A percentile compares a stretch with the other conserved stretches of the same genome.
phyloP scores from a whole-genome alignment of 495 filamentous ascomycete genomes.

The Lasiosphaeria miniovina region DNA sequence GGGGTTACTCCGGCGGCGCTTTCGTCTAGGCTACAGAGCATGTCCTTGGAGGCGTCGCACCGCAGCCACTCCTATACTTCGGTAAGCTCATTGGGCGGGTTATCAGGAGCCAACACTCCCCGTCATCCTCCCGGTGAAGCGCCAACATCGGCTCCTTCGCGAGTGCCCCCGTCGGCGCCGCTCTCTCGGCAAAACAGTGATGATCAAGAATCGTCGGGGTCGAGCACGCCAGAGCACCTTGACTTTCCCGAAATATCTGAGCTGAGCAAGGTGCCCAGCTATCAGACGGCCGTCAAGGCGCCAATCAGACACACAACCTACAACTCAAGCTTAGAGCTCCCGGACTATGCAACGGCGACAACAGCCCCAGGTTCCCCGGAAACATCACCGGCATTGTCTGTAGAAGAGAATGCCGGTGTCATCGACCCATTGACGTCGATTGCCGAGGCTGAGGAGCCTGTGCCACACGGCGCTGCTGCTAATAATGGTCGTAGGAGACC shows the following conservation, averaged over 20 bases:
- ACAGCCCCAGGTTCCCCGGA: conserved; percentile 36
- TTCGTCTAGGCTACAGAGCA: conserved; percentile 58
- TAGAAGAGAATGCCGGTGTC: conserved; percentile 16
- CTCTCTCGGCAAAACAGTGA: conserved; percentile 61
- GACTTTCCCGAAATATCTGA: conserved; percentile 61
- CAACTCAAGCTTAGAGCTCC: conserved; percentile 27
- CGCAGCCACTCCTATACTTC: conserved; percentile 35
- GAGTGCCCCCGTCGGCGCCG: conserved; percentile 31
- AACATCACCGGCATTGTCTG: conserved; percentile 7
- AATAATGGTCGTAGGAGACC: background rate
- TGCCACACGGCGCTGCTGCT: background rate
- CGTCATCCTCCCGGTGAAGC: conserved; percentile 22
- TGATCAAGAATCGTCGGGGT: conserved; percentile 37
- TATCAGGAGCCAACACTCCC: conserved; percentile 32
- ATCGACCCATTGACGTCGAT: conserved; percentile 28
- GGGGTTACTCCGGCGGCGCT: conserved; percentile 60
- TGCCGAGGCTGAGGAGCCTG: background rate
- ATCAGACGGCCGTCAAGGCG: conserved; percentile 68
- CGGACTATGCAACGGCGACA: conserved; percentile 43
- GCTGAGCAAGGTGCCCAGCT: conserved; percentile 75
- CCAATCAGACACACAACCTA: conserved; percentile 42
- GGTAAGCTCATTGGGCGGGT: conserved; percentile 21
- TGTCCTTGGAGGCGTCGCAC: conserved; percentile 46
- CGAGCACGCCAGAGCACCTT: conserved; percentile 52
- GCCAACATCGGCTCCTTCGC: conserved; percentile 25